Evolutionary conservation across 495 filamentous ascomycete species (phyloP), one percentile per base, ranked within the genome.

Genomic region (Chaetomidium leptoderma): DNA sequence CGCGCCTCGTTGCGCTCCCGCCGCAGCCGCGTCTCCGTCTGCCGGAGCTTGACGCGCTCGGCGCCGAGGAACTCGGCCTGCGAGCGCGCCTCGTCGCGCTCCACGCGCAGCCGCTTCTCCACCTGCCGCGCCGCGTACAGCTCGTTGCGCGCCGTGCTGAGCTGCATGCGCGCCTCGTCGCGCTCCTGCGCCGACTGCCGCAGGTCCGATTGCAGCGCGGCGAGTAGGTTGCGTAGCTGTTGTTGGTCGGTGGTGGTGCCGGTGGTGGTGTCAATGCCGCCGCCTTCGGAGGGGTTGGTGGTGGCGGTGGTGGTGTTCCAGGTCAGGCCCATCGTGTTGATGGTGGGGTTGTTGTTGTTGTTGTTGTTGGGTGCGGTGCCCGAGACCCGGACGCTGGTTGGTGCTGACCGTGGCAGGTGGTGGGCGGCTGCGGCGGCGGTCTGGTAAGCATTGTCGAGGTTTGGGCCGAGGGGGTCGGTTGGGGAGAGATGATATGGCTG

Each of bases 1-100:
- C 65, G 19, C 0, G 58, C 62, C 39, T 66, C 60, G 21, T 70
- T 65, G 55, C 67, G n/a, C 57, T 70, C 65, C 57, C 58, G 35
- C n/a, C 67, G 23, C 44, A 70, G 21, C 42, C 67, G 9, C 1
- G 11, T 7, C 57, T 70, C 65, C 1, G 50, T 57, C 50, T 32
- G 10, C 29, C 49, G 46, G 2, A 16, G 47, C 40, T 39, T 47
- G 0, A 46, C 52, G 10, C 63, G 29, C 47, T 66, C 61, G 24
- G 44, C 48, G 6, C 37, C 33, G 1, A 68, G 35, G 16, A 60
- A 63, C 14, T 39, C 44, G 0, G 61, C 60, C 46, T 64, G 63
- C 4, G 29, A 24, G 4, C 63, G 51, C 0, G 61, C 65, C 48
- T 70, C 67, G 32, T 68, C 65, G 2, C 63, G 58, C 43, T 70